These are phyloP conservation scores for Pyrenophora seminiperda DNA, from an alignment of 2,329 filamentous ascomycete species.

Conservation along the genomic window DNA sequence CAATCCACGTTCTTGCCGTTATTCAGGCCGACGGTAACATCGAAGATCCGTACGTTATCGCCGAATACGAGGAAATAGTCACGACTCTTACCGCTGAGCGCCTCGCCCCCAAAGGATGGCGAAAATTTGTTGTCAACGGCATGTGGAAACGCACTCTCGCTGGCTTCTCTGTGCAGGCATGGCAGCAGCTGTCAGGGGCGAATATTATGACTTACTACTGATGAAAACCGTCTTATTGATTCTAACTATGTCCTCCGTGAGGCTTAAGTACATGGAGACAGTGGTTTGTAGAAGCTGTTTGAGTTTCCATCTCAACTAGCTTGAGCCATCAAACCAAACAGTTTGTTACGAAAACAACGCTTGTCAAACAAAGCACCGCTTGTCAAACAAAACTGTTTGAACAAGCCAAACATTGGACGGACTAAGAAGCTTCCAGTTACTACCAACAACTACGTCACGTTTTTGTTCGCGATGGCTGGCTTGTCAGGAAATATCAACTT, in stretches of 20 bases:
- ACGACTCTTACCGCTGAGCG: conserved; percentile 76
- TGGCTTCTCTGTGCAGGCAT: conserved; percentile 74
- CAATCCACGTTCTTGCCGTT: conserved; percentile 48
- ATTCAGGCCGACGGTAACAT: conserved; percentile 63
- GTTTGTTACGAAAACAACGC: too few species aligned
- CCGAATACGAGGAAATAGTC: conserved; percentile 74
- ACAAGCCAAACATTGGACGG: too few species aligned
- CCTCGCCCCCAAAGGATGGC: conserved; percentile 71
- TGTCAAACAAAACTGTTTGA: too few species aligned
- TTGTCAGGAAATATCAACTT: conserved; percentile 64
- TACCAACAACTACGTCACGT: too few species aligned
- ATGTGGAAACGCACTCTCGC: conserved; percentile 76
- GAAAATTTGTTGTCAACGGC: conserved; percentile 70
- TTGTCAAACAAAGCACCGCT: too few species aligned
- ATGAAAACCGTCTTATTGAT: too few species aligned
- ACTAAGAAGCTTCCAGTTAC: too few species aligned
- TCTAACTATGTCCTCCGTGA: too few species aligned
- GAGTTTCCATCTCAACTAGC: too few species aligned
- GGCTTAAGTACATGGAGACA: too few species aligned
- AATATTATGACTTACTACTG: conserved; percentile 58
- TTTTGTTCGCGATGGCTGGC: conserved; percentile 75
- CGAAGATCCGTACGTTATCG: conserved; percentile 67
- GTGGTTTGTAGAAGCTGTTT: too few species aligned
- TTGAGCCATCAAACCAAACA: too few species aligned
- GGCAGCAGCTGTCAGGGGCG: conserved; percentile 78